Evolutionary conservation across 768 basidiomycete genomes (phyloP).

Genomic region (Collybiopsis luxurians): DNA sequence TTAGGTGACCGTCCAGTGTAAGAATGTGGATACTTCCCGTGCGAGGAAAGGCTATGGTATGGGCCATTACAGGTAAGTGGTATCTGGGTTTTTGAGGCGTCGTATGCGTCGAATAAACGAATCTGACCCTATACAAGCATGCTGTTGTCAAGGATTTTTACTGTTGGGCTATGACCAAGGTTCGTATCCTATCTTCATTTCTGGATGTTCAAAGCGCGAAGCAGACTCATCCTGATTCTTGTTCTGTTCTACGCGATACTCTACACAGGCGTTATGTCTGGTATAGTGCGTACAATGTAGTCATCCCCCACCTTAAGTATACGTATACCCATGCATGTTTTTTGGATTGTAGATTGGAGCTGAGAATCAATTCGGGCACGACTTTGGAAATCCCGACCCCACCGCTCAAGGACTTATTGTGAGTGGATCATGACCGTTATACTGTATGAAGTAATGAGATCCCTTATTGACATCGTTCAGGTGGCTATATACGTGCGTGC

Average conservation of each 20-base stretch:
- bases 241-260: too few relatives aligned
- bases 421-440: slow-evolving; percentile 10
- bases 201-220: too few relatives aligned
- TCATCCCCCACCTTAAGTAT: too few relatives aligned
- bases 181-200: too few relatives aligned
- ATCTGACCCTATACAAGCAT: slow-evolving; percentile 20
- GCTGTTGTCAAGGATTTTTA: slow-evolving; percentile 38
- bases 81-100: not conserved
- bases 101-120: too few relatives aligned
- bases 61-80: slow-evolving; percentile 35
- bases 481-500: slow-evolving; percentile 31
- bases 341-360: slow-evolving; percentile 29
- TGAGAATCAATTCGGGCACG: slow-evolving; percentile 37
- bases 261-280: slow-evolving; percentile 40
- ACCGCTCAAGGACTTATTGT: slow-evolving; percentile 38
- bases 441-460: not conserved
- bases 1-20: too few relatives aligned
- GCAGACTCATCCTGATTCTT: not conserved
- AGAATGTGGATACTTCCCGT: slow-evolving; percentile 35
- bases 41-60: slow-evolving; percentile 34
- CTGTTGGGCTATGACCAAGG: slow-evolving; percentile 35
- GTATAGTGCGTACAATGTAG: slow-evolving; percentile 23
- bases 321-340: not conserved
- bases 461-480: slow-evolving; percentile 6
- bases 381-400: slow-evolving; percentile 34